Base-by-base conservation (phyloP, 495 filamentous ascomycete genomes). In the Venustampulla echinocandica region DNA sequence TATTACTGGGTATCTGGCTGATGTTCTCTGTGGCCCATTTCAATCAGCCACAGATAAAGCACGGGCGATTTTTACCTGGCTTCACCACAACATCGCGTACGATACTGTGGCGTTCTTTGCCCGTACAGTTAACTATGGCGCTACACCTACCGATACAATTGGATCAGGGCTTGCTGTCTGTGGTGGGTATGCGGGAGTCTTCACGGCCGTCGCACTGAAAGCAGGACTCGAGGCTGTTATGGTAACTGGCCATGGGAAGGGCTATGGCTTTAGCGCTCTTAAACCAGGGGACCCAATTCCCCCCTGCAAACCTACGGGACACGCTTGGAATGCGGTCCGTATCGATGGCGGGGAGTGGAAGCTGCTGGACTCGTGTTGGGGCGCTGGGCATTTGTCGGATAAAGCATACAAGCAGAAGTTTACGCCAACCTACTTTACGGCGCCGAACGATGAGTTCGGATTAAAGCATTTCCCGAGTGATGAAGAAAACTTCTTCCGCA, bases 281-380 rank as follows among this genome's bases (percentile, higher is more conserved):
- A 57, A 63, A 17, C 69, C 74, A 0, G 81, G 79, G 3, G 64
- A 78, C 10, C 59, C 68, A 0, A 43, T 79, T 0, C 87, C 89
- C 0, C 70, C 78, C 0, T 53, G 35, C 1, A 72, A 80, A 49
- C 54, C 69, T 0, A 62, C 64, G 3, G 76, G 74, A 33, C 87
- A 98, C 64, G 92, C 92, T 5, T 98, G 92, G 92, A 97, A 90
- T 56, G 92, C 82, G 0, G 85, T 96, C 14, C 75, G 76, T 37
- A 87, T 96, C 45, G 90, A 94, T 49, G 73, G 79, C 32, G 82
- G 82, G 1, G 76, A 81, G 49, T 98, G 90, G 90, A 95, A 96
- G 63, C 71, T 97, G 3, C 70, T 97, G 30, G 92, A 98, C 56
- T 50, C 80, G 2, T 96, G 92, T 61, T 98, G 92, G 92, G 92